Evolutionary conservation across 371 early-diverging fungal species (phyloP), one percentile per base, ranked within the genome.

Genomic region (Mortierella sp.): DNA sequence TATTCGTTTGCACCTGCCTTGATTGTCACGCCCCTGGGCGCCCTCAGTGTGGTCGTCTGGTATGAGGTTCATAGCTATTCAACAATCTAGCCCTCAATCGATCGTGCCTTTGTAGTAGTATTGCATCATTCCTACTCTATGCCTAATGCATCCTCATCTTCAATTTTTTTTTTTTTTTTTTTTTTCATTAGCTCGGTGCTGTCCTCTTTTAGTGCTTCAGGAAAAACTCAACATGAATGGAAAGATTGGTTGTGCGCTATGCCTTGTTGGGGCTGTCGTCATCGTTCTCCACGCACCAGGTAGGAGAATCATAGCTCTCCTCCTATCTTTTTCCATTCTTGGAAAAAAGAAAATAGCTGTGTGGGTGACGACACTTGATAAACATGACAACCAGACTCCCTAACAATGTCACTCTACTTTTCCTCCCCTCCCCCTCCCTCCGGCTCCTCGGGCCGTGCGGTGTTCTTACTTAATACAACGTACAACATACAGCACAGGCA

Each of bases 1-100:
- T 98, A 97, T 76, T 90, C 96, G 19, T 97, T 93, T 83, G 95
- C 98, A 18, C 97, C 95, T 3, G 98, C 98, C 4, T 94, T 98
- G 45, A 73, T 97, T 44, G 96, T 98, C 12, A 97, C 98, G 14
- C 98, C 98, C n/a, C 82, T 98, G 37, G 98, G 98, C 19, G 97
- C 96, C 9, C 84, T 97, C 12, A 91, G 92, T 79, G 99, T 98
- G 18, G 90, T 95, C 43, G 86, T 95, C 25, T 83, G 83, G 85
- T 85, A 82, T 53, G 68, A 57, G 29, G 44, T 29, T 19, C 15
- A 4, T 26, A 16, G 25, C 30, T 16, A 9, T 11, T 6, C 2
- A 7, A 26, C n/a, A 9, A 4, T 55, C 55, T 28, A 14, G 55
- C 55, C 9, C 26, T 53, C 21, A 28, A 18, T 7, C 7, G 43